Evolutionary conservation across 257 asterid genomes (phyloP).

Genomic region (Nicotiana knightiana): DNA sequence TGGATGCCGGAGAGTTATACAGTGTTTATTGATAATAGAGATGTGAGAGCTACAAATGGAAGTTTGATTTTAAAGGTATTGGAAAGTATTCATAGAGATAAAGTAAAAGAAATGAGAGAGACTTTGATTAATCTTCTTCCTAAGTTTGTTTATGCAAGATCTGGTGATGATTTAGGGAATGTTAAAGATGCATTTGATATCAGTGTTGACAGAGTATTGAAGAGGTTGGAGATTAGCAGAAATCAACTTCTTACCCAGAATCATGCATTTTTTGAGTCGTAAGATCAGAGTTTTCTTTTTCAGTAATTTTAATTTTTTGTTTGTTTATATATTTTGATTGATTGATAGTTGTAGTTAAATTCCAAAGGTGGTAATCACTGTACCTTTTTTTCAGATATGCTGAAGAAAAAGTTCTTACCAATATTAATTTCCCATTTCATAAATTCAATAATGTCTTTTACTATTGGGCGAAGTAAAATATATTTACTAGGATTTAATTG

Average conservation of each 20-base stretch:
- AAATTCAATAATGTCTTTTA: too few relatives aligned
- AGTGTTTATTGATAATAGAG: constrained; percentile 25
- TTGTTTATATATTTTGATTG: not conserved
- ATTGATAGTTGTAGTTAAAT: not conserved
- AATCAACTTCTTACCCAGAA: not conserved
- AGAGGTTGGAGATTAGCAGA: constrained; percentile 16
- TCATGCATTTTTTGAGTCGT: not conserved
- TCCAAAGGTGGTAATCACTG: not conserved
- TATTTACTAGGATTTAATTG: too few relatives aligned
- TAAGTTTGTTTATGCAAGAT: constrained; percentile 18
- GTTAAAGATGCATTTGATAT: constrained; percentile 27
- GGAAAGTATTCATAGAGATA: constrained; percentile 20
- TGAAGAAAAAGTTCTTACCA: too few relatives aligned
- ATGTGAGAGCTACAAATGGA: constrained; percentile 23
- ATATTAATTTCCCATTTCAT: too few relatives aligned
- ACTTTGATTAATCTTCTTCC: constrained; percentile 31
- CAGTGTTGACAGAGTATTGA: constrained; percentile 21
- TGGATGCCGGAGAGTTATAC: constrained; percentile 20
- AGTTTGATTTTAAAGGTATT: constrained; percentile 17
- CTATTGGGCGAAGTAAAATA: too few relatives aligned
- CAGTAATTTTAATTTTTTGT: too few relatives aligned
- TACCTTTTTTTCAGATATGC: too few relatives aligned
- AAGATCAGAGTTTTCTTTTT: not conserved
- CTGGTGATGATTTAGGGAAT: constrained; percentile 16
- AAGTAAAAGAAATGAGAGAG: constrained; percentile 32